Evolutionary conservation across 495 filamentous ascomycete genomes (phyloP).

Genomic region (Sabuloglossum arenarium): DNA sequence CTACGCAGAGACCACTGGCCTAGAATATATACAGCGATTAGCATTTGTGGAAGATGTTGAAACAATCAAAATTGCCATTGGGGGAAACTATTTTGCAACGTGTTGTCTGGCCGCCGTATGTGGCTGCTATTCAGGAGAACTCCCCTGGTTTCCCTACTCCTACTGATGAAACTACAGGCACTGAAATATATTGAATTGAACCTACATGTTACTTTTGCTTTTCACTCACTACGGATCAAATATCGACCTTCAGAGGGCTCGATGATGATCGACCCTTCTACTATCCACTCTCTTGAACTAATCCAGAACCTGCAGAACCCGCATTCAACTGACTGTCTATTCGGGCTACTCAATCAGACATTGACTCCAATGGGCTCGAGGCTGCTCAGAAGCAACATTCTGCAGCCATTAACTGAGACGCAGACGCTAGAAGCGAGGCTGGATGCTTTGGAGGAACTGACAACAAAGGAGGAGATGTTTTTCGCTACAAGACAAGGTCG

Average conservation of each 20-base stretch:
- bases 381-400: constrained; percentile 56
- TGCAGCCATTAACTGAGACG: constrained; percentile 70
- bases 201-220: constrained; percentile 39
- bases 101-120: constrained; percentile 78
- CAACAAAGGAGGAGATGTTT: constrained; percentile 74
- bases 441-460: constrained; percentile 71
- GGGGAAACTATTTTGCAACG: constrained; percentile 72
- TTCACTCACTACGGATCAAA: constrained; percentile 63
- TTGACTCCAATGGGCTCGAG: constrained; percentile 74
- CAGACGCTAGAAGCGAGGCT: constrained; percentile 42
- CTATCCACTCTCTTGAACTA: constrained; percentile 67
- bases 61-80: constrained; percentile 54
- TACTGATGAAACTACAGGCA: constrained; percentile 27
- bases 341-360: constrained; percentile 67
- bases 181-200: constrained; percentile 63
- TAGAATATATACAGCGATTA: constrained; percentile 59
- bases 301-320: constrained; percentile 66
- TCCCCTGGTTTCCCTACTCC: neutral
- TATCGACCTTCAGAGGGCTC: constrained; percentile 79
- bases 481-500: constrained; percentile 44
- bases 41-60: constrained; percentile 60
- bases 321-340: constrained; percentile 59
- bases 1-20: constrained; percentile 68
- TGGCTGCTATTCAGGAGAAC: constrained; percentile 2
- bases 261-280: constrained; percentile 85